Conservation (phyloP, 768 basidiomycete species). For the Hemileccinum rubropunctum region DNA sequence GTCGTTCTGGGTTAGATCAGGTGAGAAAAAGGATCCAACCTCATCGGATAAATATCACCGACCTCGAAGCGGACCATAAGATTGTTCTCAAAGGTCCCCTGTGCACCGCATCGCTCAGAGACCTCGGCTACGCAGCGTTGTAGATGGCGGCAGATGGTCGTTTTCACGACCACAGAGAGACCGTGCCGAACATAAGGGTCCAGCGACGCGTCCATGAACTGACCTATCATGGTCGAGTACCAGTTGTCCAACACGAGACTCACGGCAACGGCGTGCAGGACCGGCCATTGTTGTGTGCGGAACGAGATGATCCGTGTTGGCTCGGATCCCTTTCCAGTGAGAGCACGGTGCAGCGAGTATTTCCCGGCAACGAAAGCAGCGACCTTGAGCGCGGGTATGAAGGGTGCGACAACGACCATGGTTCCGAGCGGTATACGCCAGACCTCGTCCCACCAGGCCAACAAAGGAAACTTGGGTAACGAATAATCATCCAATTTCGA, state of each 20-base stretch:
- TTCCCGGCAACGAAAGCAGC: conserved; percentile 54
- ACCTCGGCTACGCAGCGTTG: conserved; percentile 50
- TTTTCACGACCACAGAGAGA: conserved; percentile 54
- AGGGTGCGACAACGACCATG: conserved; percentile 47
- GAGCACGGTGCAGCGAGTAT: conserved; percentile 54
- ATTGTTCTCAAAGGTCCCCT: conserved; percentile 64
- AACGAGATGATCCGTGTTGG: conserved; percentile 57
- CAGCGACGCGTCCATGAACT: conserved; percentile 36
- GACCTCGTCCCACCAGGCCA: conserved; percentile 55
- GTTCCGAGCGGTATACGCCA: conserved; percentile 57
- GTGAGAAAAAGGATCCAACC: neutral
- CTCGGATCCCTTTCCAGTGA: conserved; percentile 41
- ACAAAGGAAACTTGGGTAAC: conserved; percentile 39
- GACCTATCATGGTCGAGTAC: conserved; percentile 38
- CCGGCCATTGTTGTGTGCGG: conserved; percentile 63
- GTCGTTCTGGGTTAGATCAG: too few relatives aligned
- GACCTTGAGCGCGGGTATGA: conserved; percentile 51
- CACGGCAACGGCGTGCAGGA: conserved; percentile 51
- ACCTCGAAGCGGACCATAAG: conserved; percentile 57
- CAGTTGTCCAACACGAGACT: conserved; percentile 50
- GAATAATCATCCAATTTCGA: conserved; percentile 39
- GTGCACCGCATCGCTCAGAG: conserved; percentile 65
- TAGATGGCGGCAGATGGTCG: conserved; percentile 52
- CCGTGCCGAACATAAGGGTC: conserved; percentile 54
- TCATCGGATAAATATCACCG: conserved; percentile 7